These are phyloP conservation scores for Dioscorea cayenensis DNA, from an alignment of 116 monocot genomes.

Conservation along the genomic window DNA sequence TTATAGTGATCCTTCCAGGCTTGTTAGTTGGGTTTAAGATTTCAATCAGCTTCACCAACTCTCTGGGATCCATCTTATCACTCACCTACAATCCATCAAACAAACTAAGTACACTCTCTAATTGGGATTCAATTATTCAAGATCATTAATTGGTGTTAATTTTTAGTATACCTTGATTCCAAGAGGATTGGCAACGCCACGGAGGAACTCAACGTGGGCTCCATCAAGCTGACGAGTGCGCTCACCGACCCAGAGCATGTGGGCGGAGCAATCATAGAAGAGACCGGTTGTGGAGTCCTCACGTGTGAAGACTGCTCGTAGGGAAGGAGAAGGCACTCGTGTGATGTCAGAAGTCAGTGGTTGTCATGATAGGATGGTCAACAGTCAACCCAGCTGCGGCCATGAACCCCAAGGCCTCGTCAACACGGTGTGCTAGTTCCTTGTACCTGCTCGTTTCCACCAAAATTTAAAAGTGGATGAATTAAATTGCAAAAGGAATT, in stretches of 20 bases:
- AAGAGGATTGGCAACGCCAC: constrained; percentile 45
- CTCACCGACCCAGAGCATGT: constrained; percentile 48
- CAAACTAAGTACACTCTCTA: no score
- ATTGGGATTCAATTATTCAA: no score
- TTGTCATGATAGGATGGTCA: constrained; percentile 87
- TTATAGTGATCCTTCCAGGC: constrained; percentile 76
- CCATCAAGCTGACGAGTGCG: constrained; percentile 47
- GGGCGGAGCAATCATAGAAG: constrained; percentile 74
- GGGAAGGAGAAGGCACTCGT: constrained; percentile 87
- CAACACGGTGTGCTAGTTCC: constrained; percentile 77
- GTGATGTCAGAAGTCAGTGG: constrained; percentile 89
- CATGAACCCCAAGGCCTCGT: constrained; percentile 92
- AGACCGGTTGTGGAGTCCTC: constrained; percentile 73
- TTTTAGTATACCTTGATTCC: constrained; percentile 46
- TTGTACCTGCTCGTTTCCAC: constrained; percentile 38
- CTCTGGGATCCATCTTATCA: constrained; percentile 80
- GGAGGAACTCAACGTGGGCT: constrained; percentile 49
- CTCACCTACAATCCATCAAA: constrained; percentile 42
- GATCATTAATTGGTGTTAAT: no score
- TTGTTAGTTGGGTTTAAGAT: constrained; percentile 78
- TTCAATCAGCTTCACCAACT: constrained; percentile 79
- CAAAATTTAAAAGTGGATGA: no score
- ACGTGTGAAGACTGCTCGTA: constrained; percentile 80
- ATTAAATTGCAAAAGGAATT: no score
- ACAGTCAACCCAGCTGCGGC: constrained; percentile 71